Evolutionary conservation across 164 flowering plant species (phyloP), one percentile per base, ranked within the genome.

Genomic region (Aristolochia californica): DNA sequence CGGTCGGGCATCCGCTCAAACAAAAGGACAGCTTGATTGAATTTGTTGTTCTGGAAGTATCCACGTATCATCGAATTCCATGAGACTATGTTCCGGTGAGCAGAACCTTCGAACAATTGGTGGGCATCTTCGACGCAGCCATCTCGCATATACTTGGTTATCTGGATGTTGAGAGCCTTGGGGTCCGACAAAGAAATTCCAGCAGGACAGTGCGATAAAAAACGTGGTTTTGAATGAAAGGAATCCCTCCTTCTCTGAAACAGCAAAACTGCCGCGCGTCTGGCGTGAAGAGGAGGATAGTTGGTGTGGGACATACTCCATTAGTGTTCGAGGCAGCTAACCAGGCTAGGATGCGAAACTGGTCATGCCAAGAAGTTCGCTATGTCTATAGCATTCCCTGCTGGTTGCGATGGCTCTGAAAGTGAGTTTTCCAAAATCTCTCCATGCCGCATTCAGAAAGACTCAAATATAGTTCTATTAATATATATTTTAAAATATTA

Each of bases 21-120:
- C 59, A 80, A 40, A 11, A 8, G 1, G 3, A 77, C n/a, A 1
- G 81, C 87, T 28, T 57, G 58, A 13, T 64, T 62, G 24, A 58
- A 72, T 9, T 57, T 43, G 10, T 78, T 82, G 53, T 82, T 78
- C 21, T 61, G 74, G 55, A 80, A 77, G 56, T 74, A 82, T 11
- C 87, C 87, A 0, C 80, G 80, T 55, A 84, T 73, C 85, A 82
- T 75, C 18, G 83, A 74, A 57, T 84, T 84, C 74, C 75, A 82
- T 0, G 87, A 74, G 43, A 78, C 76, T 0, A 71, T 74, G 62
- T 72, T 78, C 72, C 77, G 62, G 2, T 68, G 72, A 38, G 78
- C 68, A 81, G 80, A 76, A 68, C 64, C 65, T 28, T 82, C 85
- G 73, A 85, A 82, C 72, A 82, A 65, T 3, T 66, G 63, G 56